phyloP scores from a whole-genome alignment of 2,329 filamentous ascomycete species.

The Colletotrichum camelliae region DNA sequence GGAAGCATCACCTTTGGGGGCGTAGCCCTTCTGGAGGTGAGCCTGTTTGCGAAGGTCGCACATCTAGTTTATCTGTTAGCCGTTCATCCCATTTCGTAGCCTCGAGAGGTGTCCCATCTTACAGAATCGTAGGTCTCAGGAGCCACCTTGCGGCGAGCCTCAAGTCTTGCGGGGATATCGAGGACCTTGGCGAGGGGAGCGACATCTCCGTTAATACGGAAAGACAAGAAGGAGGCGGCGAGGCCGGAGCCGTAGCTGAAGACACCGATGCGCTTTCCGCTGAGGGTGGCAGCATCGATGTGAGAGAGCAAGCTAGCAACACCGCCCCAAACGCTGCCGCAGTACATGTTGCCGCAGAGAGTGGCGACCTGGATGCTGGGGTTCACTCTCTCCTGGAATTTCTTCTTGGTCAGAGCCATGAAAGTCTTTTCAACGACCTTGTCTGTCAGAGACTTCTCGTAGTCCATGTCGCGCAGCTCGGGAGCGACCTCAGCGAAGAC shows the following conservation, averaged over 20 bases:
- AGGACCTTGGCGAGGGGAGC: constrained; percentile 71
- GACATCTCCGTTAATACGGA: constrained; percentile 75
- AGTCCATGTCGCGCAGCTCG: constrained; percentile 79
- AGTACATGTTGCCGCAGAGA: constrained; percentile 75
- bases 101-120: constrained; percentile 36
- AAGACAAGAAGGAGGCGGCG: constrained; percentile 73
- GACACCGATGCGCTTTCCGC: constrained; percentile 75
- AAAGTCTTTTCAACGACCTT: constrained; percentile 88
- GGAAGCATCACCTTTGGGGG: constrained; percentile 70
- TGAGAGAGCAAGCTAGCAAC: constrained; percentile 73
- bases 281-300: constrained; percentile 65
- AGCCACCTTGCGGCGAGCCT: constrained; percentile 67
- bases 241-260: constrained; percentile 84
- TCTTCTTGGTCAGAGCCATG: constrained; percentile 84
- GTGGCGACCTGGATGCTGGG: constrained; percentile 79
- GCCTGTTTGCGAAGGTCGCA: constrained; percentile 83
- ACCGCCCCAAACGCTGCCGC: constrained; percentile 77
- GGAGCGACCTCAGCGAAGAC: constrained; percentile 77
- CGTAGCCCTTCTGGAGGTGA: constrained; percentile 81
- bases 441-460: constrained; percentile 79
- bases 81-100: background rate
- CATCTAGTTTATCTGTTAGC: constrained; percentile 58
- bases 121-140: constrained; percentile 78
- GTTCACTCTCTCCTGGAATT: constrained; percentile 78
- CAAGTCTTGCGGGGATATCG: constrained; percentile 72